Base-by-base conservation (phyloP, 495 filamentous ascomycete genomes). In the Penicillium bialowiezense region DNA sequence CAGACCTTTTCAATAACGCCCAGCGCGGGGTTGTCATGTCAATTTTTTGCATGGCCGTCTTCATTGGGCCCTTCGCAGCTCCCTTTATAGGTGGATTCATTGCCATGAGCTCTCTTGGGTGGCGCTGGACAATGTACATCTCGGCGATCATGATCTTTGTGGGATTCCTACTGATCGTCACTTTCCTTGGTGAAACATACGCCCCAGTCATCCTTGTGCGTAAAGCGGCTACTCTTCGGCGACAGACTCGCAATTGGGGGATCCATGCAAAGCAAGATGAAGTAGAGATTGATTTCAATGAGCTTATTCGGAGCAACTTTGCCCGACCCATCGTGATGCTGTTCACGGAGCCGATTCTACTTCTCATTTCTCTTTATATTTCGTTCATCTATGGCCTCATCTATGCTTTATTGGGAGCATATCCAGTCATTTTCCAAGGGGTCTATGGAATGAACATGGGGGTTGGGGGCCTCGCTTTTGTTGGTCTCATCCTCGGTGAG, bases 191-290 rank as follows among this genome's bases (percentile, higher is more conserved):
- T 13, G 73, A 75, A 45, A 69, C 66, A 13, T 75, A 74, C 40
- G 56, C 70, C 0, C 66, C 73, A 1, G 54, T 69, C 0, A 56
- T 76, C 3, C 58, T 75, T 2, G 51, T 57, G 0, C 34, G 57
- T 7, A 76, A 75, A 38, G 71, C 70, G 3, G 55, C 65, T 1
- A 61, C 65, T 13, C 51, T 78, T 14, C 65, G 73, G 6, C 56
- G 69, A 10, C 55, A 68, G 29, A 70, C 70, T 3, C 57, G 59
- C 32, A 76, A 74, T 53, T 77, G 68, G 71, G 72, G 64, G 0
- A 70, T 77, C 39, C 75, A 76, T 50, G 69, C 73, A 5, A 71
- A 69, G 34, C 70, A 74, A 39, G 75, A 76, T 18, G 72, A 76
- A 46, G 50, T 70, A 14, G 69, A 77, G 41, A 48, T 72, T 13